These are phyloP conservation scores for Irpex rosettiformis DNA, from an alignment of 1,284 basidiomycete species.

Conservation along the genomic window DNA sequence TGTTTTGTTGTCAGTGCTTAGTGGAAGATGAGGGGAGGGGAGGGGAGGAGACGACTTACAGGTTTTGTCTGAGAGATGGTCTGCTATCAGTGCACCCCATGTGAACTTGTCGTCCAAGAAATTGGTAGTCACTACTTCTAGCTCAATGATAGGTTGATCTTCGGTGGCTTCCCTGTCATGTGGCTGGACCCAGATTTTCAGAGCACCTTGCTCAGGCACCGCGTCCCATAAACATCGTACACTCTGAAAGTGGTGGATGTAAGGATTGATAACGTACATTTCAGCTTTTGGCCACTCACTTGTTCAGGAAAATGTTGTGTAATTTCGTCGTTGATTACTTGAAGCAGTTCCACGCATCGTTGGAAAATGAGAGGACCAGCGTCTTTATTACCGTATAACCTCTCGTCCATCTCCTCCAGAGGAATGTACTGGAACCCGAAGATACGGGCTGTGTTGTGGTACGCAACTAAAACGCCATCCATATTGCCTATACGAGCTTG, in stretches of 20 bases:
- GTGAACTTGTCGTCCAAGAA: constrained; percentile 31
- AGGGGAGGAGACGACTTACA: constrained; percentile 42
- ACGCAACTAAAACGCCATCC: constrained; percentile 95
- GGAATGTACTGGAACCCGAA: constrained; percentile 97
- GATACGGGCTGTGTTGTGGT: constrained; percentile 87
- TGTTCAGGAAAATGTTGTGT: constrained; percentile 62
- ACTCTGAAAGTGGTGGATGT: constrained; percentile 35
- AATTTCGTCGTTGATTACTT: constrained; percentile 65
- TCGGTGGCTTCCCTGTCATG: constrained; percentile 32
- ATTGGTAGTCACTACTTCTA: constrained; percentile 36
- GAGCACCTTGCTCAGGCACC: constrained; percentile 33
- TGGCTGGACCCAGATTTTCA: constrained; percentile 71
- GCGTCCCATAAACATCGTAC: constrained; percentile 62
- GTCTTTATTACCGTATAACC: constrained; percentile 65
- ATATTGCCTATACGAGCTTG: constrained; percentile 96
- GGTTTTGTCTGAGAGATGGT: constrained; percentile 4
- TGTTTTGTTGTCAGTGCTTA: constrained; percentile 30
- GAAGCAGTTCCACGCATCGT: constrained; percentile 73
- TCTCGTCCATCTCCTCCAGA: constrained; percentile 83
- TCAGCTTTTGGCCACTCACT: constrained; percentile 37
- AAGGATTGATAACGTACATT: no score
- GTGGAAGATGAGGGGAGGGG: no score
- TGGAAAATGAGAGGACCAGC: constrained; percentile 77
- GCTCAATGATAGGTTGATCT: constrained; percentile 39
- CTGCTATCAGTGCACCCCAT: constrained; percentile 21